phyloP scores from a whole-genome alignment of 306 rosid species.

The Vachellia collinsii region DNA sequence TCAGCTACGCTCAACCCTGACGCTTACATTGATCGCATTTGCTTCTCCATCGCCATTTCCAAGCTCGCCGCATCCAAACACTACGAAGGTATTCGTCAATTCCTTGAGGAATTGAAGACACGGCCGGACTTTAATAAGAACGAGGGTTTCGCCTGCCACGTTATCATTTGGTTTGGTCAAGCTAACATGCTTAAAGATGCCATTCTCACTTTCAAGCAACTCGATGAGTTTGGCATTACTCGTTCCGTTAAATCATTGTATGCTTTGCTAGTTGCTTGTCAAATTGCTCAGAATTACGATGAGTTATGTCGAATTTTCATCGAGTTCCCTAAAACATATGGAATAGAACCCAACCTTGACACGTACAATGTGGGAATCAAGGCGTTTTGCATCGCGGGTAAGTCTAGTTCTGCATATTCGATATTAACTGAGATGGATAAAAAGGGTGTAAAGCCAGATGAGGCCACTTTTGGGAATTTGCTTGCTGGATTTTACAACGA shows the following conservation, averaged over 20 bases:
- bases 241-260: no score
- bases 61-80: slow-evolving; percentile 59
- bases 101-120: slow-evolving; percentile 50
- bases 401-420: no score
- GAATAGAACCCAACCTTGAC: no score
- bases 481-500: no score
- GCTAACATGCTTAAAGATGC: slow-evolving; percentile 74
- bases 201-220: slow-evolving; percentile 49
- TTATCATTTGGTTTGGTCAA: slow-evolving; percentile 76
- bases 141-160: slow-evolving; percentile 63
- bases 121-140: slow-evolving; percentile 63
- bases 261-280: no score
- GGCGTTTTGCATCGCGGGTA: no score
- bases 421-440: slow-evolving; percentile 82
- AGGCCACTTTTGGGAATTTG: no score
- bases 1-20: slow-evolving; percentile 74
- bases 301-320: no score
- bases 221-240: slow-evolving; percentile 43
- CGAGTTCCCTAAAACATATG: no score
- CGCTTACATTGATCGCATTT: slow-evolving; percentile 63
- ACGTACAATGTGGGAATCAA: no score
- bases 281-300: no score
- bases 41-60: slow-evolving; percentile 62
- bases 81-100: slow-evolving; percentile 62
- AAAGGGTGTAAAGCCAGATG: slow-evolving; percentile 57